Conservation (phyloP, 306 rosid species). For the Canavalia gladiata region DNA sequence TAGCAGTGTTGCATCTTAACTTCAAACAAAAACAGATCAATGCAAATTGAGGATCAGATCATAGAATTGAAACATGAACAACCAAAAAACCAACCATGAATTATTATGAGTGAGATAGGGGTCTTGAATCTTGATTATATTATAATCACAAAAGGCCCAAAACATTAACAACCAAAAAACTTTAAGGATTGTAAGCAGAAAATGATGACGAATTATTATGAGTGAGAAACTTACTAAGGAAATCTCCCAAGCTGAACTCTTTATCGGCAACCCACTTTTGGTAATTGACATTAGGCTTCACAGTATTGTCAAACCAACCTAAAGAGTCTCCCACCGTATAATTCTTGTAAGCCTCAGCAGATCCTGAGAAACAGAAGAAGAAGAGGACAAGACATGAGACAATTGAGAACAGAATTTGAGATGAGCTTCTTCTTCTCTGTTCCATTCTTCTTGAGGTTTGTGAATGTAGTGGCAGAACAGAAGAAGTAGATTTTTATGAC, state of each 20-base stretch:
- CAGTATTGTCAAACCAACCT: slow-evolving; percentile 82
- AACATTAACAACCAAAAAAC: neutral
- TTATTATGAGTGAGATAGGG: neutral
- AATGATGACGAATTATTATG: neutral
- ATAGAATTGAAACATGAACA: slow-evolving; percentile 15
- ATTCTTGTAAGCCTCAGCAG: slow-evolving; percentile 78
- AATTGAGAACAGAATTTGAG: slow-evolving; percentile 17
- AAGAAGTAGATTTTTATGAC: slow-evolving; percentile 32
- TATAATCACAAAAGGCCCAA: neutral
- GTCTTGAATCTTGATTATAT: neutral
- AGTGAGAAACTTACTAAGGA: slow-evolving; percentile 70
- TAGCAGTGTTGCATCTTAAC: too few species aligned
- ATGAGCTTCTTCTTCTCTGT: slow-evolving; percentile 35
- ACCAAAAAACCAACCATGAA: neutral
- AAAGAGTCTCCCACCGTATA: slow-evolving; percentile 90
- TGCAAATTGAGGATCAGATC: slow-evolving; percentile 37
- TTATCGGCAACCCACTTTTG: slow-evolving; percentile 79
- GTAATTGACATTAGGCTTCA: slow-evolving; percentile 67
- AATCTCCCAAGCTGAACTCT: slow-evolving; percentile 86
- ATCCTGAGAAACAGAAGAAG: slow-evolving; percentile 51
- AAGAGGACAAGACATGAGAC: slow-evolving; percentile 36
- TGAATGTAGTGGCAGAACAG: slow-evolving; percentile 22
- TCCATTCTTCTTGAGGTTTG: slow-evolving; percentile 52
- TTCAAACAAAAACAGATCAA: neutral
- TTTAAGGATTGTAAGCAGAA: slow-evolving; percentile 2